Percentiles rank a stretch among this genome's conserved stretches.
Conservation (phyloP, 495 filamentous ascomycete species). For the Neurospora pannonica region DNA sequence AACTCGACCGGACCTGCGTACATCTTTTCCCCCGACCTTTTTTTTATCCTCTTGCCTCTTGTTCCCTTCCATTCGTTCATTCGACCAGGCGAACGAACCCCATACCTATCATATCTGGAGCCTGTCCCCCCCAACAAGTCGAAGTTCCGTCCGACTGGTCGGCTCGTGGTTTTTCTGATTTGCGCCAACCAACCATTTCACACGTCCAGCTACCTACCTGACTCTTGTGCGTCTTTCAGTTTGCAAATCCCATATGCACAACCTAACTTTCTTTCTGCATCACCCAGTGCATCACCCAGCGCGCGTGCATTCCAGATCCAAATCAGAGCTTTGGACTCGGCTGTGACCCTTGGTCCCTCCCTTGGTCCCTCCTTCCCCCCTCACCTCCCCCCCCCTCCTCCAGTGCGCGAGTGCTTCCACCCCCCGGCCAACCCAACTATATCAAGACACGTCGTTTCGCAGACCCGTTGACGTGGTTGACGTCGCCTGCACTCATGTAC, state of each 20-base stretch:
- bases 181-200: conserved; percentile 21
- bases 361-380: background rate
- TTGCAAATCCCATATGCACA: conserved; percentile 19
- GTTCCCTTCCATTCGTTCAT: background rate
- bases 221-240: background rate
- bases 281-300: conserved; percentile 29
- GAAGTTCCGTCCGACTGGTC: background rate
- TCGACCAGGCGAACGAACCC: background rate
- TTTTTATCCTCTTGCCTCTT: background rate
- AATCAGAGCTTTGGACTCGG: conserved; percentile 19
- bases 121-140: conserved; percentile 1
- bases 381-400: conserved; percentile 13
- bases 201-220: background rate
- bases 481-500: conserved; percentile 42
- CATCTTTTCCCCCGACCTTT: background rate
- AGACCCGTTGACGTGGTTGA: conserved; percentile 32
- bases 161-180: conserved; percentile 9
- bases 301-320: conserved; percentile 34
- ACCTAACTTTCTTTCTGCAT: conserved; percentile 21
- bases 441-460: conserved; percentile 50
- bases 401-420: conserved; percentile 2
- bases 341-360: conserved; percentile 8
- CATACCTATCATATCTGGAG: background rate
- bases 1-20: background rate
- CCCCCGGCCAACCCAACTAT: conserved; percentile 39